Conservation (phyloP, 495 filamentous ascomycete species). For the Chaetomium tenue region DNA sequence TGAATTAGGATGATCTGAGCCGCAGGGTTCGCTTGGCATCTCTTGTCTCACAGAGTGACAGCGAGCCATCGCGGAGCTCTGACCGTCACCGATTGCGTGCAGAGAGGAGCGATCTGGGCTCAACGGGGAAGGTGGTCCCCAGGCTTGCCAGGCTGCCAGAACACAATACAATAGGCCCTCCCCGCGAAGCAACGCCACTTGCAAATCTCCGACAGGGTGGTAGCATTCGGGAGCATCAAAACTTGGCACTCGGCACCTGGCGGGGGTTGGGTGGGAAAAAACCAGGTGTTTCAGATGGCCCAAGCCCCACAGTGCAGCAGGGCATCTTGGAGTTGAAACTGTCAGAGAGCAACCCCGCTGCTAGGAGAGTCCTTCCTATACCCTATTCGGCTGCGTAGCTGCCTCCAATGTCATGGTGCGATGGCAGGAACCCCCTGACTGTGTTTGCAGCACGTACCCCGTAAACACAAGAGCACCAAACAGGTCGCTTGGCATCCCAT, state of each 20-base stretch:
- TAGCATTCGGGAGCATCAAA: constrained; percentile 20
- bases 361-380: not conserved
- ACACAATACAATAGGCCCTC: too few species aligned
- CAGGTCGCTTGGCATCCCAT: constrained; percentile 16
- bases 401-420: not conserved
- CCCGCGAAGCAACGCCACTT: constrained; percentile 2
- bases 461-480: not conserved
- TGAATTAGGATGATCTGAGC: not conserved
- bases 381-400: not conserved
- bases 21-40: constrained; percentile 13
- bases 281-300: constrained; percentile 11
- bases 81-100: not conserved
- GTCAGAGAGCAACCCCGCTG: not conserved
- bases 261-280: not conserved
- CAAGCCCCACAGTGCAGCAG: not conserved
- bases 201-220: constrained; percentile 10
- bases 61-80: not conserved
- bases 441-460: not conserved
- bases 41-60: not conserved
- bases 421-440: constrained; percentile 7
- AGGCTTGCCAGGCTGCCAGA: too few species aligned
- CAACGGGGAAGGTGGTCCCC: not conserved
- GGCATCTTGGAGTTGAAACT: constrained; percentile 7
- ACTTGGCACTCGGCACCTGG: constrained; percentile 3
- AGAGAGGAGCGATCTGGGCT: not conserved